phyloP scores from a whole-genome alignment of 805 yeast species.

The Ogataea degrootiae region DNA sequence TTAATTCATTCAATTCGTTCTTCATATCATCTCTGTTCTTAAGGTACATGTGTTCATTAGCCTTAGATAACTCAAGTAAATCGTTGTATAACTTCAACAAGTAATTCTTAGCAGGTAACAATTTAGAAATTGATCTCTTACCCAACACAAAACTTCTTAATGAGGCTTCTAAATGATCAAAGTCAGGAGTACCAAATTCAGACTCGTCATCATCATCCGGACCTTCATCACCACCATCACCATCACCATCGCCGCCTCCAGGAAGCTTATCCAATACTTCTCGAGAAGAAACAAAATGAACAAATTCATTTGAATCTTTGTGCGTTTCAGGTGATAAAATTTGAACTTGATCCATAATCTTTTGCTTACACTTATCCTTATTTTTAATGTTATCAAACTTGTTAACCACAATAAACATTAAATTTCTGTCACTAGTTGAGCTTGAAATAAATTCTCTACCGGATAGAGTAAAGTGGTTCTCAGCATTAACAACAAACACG shows the following conservation, averaged over 20 bases:
- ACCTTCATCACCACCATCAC: slow-evolving; percentile 35
- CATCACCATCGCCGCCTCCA: slow-evolving; percentile 32
- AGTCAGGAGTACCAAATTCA: slow-evolving; percentile 50
- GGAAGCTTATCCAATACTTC: slow-evolving; percentile 37
- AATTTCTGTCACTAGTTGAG: slow-evolving; percentile 86
- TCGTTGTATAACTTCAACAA: slow-evolving; percentile 66
- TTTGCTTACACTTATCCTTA: slow-evolving; percentile 69
- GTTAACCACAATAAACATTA: slow-evolving; percentile 91
- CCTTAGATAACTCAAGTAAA: slow-evolving; percentile 49
- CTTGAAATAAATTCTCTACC: slow-evolving; percentile 90
- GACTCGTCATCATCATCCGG: slow-evolving; percentile 24
- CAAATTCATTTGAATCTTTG: slow-evolving; percentile 84
- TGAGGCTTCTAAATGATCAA: slow-evolving; percentile 80
- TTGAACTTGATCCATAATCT: slow-evolving; percentile 81
- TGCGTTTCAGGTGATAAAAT: slow-evolving; percentile 85
- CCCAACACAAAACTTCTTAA: slow-evolving; percentile 82
- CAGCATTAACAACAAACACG: slow-evolving; percentile 93
- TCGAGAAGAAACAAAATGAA: slow-evolving; percentile 81
- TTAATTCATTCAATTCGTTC: slow-evolving; percentile 49
- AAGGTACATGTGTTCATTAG: slow-evolving; percentile 54
- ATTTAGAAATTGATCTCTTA: slow-evolving; percentile 81
- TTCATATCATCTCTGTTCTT: slow-evolving; percentile 44
- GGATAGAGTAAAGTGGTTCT: slow-evolving; percentile 89
- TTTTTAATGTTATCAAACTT: slow-evolving; percentile 83
- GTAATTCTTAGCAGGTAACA: slow-evolving; percentile 91